These are phyloP conservation scores for Ceratobasidium sp. DNA, from an alignment of 1,284 basidiomycete genomes.

Conservation along the genomic window DNA sequence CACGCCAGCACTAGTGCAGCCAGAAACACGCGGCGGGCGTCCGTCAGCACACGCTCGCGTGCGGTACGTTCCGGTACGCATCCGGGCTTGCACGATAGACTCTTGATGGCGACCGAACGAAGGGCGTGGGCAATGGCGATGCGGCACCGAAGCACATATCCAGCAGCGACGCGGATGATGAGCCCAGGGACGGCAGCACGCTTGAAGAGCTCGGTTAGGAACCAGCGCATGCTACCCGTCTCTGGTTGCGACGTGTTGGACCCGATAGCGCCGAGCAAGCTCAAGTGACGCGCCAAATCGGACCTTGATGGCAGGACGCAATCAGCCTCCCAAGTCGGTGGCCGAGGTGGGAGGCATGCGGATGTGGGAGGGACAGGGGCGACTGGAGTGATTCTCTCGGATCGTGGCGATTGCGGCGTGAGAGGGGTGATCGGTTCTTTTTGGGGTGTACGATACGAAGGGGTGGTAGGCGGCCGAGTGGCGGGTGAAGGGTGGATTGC, in stretches of 20 bases:
- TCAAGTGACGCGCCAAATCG: slow-evolving; percentile 31
- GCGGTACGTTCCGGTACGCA: slow-evolving; percentile 5
- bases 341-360: slow-evolving; percentile 5
- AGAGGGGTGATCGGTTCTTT: slow-evolving; percentile 31
- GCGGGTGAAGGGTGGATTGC: neutral
- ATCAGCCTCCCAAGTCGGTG: neutral
- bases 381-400: neutral
- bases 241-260: slow-evolving; percentile 2
- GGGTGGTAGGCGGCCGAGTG: neutral
- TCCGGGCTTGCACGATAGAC: neutral
- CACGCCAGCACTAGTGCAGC: slow-evolving; percentile 30
- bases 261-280: slow-evolving; percentile 15
- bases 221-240: slow-evolving; percentile 32
- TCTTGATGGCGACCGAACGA: slow-evolving; percentile 22
- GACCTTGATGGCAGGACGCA: slow-evolving; percentile 14
- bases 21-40: slow-evolving; percentile 32
- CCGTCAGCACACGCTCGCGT: slow-evolving; percentile 28
- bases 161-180: slow-evolving; percentile 36
- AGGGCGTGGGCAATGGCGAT: slow-evolving; percentile 14
- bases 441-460: neutral
- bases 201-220: slow-evolving; percentile 36
- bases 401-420: slow-evolving; percentile 29
- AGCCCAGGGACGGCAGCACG: slow-evolving; percentile 28
- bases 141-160: slow-evolving; percentile 32
- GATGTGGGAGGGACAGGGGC: slow-evolving; percentile 2